phyloP scores from a whole-genome alignment of 2,329 filamentous ascomycete species.

The Monilinia fructigena region DNA sequence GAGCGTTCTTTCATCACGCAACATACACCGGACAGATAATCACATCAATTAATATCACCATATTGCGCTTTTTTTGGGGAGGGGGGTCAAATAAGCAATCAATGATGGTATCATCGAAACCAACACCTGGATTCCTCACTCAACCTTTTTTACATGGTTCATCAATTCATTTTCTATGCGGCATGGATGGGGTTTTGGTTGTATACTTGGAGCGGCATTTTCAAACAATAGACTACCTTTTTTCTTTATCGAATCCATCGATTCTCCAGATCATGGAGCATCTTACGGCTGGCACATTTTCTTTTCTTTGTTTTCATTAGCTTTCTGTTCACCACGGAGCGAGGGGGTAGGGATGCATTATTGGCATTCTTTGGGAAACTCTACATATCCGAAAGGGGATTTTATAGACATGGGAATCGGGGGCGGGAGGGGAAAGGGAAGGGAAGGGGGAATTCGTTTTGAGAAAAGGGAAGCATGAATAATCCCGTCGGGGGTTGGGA shows the following conservation, averaged over 20 bases:
- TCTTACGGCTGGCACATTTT: slow-evolving; percentile 7
- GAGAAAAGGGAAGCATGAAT: not conserved
- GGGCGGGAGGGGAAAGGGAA: not conserved
- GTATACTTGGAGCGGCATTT: slow-evolving; percentile 20
- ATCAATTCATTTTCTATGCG: slow-evolving; percentile 10
- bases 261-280: slow-evolving; percentile 12
- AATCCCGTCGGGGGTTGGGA: not conserved
- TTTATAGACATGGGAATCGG: slow-evolving; percentile 18
- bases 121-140: slow-evolving; percentile 4
- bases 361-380: slow-evolving; percentile 9
- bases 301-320: slow-evolving; percentile 18
- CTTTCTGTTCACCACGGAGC: slow-evolving; percentile 14
- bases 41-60: slow-evolving; percentile 11
- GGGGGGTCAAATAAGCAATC: not conserved
- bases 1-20: not conserved
- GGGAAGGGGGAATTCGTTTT: slow-evolving; percentile 1
- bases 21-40: not conserved
- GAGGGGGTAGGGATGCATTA: slow-evolving; percentile 11
- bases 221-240: slow-evolving; percentile 23
- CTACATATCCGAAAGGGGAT: slow-evolving; percentile 8
- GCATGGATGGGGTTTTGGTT: slow-evolving; percentile 19
- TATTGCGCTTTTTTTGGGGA: not conserved
- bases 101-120: not conserved
- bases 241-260: slow-evolving; percentile 7
- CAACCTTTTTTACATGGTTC: slow-evolving; percentile 12